Evolutionary conservation across 345 rosid genomes (phyloP).

Genomic region (Eucalyptus curtisii): DNA sequence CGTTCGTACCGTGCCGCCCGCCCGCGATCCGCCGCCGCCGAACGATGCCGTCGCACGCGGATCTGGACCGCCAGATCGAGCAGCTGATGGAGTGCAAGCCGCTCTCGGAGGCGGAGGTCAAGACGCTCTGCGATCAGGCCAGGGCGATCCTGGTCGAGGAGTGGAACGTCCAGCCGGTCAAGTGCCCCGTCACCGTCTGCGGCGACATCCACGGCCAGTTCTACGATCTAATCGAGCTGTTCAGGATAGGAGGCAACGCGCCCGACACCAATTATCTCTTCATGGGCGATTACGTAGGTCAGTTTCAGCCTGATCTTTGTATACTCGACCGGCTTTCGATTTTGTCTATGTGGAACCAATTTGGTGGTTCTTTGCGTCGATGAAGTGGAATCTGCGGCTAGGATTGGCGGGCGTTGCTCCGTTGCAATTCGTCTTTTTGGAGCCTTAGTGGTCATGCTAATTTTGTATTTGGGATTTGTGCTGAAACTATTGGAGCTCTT

Average conservation of each 20-base stretch:
- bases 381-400: neutral
- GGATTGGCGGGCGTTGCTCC: neutral
- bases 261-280: constrained; percentile 97
- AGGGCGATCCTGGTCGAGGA: constrained; percentile 94
- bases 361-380: neutral
- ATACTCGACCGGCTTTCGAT: neutral
- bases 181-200: constrained; percentile 98
- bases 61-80: constrained; percentile 96
- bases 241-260: constrained; percentile 87
- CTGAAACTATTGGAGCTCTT: neutral
- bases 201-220: constrained; percentile 99
- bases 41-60: constrained; percentile 85
- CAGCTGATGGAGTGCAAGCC: constrained; percentile 98
- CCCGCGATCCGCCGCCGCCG: neutral
- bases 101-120: constrained; percentile 80
- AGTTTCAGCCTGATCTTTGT: constrained; percentile 3
- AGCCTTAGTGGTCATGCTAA: neutral
- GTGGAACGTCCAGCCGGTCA: constrained; percentile 99
- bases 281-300: constrained; percentile 99
- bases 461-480: neutral
- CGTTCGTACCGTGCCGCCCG: neutral
- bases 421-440: neutral
- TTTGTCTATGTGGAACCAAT: neutral
- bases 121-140: constrained; percentile 91
- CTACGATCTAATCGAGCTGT: constrained; percentile 93